Evolutionary conservation across 164 flowering plant species (phyloP).

Genomic region (Berberis thunbergii): DNA sequence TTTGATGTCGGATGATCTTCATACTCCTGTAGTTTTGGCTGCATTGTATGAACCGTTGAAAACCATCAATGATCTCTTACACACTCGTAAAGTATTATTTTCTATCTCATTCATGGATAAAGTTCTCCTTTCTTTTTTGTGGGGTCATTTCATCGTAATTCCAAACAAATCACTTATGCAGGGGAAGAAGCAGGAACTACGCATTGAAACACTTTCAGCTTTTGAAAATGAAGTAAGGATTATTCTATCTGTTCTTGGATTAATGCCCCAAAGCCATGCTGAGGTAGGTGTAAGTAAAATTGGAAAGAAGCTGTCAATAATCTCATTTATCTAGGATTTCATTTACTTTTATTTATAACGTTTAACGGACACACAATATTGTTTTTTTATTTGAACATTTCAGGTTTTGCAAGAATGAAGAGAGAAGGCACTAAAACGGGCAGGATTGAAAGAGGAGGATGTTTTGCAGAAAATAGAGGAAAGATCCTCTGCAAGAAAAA

Average conservation of each 20-base stretch:
- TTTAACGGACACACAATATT: too few species aligned
- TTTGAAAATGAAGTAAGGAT: conserved; percentile 47
- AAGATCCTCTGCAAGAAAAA: conserved; percentile 60
- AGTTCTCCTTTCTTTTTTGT: background rate
- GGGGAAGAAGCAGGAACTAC: conserved; percentile 75
- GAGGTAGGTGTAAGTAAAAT: conserved; percentile 40
- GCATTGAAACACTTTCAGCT: conserved; percentile 69
- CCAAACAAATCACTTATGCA: conserved; percentile 18
- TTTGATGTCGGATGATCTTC: conserved; percentile 91
- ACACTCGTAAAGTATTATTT: conserved; percentile 76
- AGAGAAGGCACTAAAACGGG: conserved; percentile 78
- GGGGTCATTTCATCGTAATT: background rate
- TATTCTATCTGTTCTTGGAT: conserved; percentile 55
- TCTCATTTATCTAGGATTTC: background rate
- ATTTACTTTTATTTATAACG: background rate
- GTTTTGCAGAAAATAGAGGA: conserved; percentile 64
- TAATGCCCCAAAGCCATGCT: conserved; percentile 66
- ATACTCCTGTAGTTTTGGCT: conserved; percentile 72
- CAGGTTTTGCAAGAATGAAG: conserved; percentile 71
- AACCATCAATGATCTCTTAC: conserved; percentile 74
- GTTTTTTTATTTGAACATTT: too few species aligned
- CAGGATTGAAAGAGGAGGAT: conserved; percentile 60
- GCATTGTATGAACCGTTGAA: conserved; percentile 81
- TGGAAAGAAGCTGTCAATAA: background rate
- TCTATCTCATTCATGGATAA: background rate